Percentiles rank a stretch among this genome's conserved stretches.
These are phyloP conservation scores for Ascochyta viciae-villosae DNA, from an alignment of 2,329 filamentous ascomycete species.

Conservation along the genomic window DNA sequence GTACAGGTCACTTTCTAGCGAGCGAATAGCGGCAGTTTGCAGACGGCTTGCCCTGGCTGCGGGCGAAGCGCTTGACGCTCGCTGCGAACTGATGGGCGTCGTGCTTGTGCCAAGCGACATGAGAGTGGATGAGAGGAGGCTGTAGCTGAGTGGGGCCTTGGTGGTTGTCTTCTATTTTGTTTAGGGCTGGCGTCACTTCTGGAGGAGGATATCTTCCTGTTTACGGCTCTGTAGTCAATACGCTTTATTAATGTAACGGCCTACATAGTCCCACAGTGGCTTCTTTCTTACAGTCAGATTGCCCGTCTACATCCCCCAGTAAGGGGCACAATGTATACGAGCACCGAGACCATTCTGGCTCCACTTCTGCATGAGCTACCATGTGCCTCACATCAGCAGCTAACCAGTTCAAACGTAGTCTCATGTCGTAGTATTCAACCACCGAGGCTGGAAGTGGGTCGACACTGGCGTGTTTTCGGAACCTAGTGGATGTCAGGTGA, in stretches of 20 bases:
- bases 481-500: slow-evolving; percentile 6
- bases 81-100: slow-evolving; percentile 2
- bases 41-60: not conserved
- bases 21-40: slow-evolving; percentile 37
- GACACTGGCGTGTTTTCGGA: not conserved
- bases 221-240: slow-evolving; percentile 5
- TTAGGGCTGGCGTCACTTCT: slow-evolving; percentile 1
- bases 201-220: not conserved
- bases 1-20: slow-evolving; percentile 36
- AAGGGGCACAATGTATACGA: slow-evolving; percentile 6
- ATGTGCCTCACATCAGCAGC: slow-evolving; percentile 13
- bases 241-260: slow-evolving; percentile 31
- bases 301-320: not conserved
- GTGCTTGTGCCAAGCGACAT: not conserved
- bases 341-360: slow-evolving; percentile 13
- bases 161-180: not conserved
- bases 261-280: slow-evolving; percentile 17
- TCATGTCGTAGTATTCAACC: slow-evolving; percentile 1
- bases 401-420: slow-evolving; percentile 8
- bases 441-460: not conserved
- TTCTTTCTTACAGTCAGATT: slow-evolving; percentile 1
- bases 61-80: not conserved
- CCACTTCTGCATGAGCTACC: slow-evolving; percentile 12
- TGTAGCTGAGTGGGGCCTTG: not conserved
- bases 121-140: not conserved